A percentile compares a stretch with the other conserved stretches of the same genome.
Evolutionary conservation across 2,329 filamentous ascomycete genomes (phyloP).

Genomic region (Stagonosporopsis rhizophila): DNA sequence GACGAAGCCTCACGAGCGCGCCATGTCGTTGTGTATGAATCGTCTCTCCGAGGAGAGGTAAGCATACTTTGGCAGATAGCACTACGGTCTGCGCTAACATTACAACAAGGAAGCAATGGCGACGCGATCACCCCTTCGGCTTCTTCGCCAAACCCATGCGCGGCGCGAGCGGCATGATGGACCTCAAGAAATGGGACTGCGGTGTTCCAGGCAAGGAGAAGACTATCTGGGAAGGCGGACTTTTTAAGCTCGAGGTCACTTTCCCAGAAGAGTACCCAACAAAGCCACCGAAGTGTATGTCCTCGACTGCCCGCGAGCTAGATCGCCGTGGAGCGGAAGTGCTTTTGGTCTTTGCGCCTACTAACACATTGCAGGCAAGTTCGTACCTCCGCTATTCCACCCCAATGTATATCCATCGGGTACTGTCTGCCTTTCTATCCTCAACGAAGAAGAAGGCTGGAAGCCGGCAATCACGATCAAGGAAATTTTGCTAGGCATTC

Average conservation of each 20-base stretch:
- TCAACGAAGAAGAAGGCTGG: constrained; percentile 99
- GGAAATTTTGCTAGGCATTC: constrained; percentile 94
- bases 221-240: constrained; percentile 96
- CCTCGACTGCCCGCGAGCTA: not conserved
- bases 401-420: constrained; percentile 98
- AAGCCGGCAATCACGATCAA: constrained; percentile 98
- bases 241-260: constrained; percentile 91
- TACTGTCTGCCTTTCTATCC: constrained; percentile 93
- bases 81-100: constrained; percentile 23
- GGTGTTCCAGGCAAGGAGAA: constrained; percentile 95
- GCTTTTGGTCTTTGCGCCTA: not conserved
- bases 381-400: constrained; percentile 93
- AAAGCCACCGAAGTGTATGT: constrained; percentile 96
- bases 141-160: constrained; percentile 92
- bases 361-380: constrained; percentile 76
- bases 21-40: constrained; percentile 88
- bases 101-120: constrained; percentile 88
- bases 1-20: constrained; percentile 4
- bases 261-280: constrained; percentile 99
- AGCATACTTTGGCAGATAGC: not conserved
- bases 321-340: not conserved
- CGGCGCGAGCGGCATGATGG: constrained; percentile 79
- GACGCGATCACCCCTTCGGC: constrained; percentile 94
- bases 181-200: constrained; percentile 96
- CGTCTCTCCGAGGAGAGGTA: constrained; percentile 58